Evolutionary conservation across 768 basidiomycete genomes (phyloP).

Genomic region (Melanogaster broomeanus): DNA sequence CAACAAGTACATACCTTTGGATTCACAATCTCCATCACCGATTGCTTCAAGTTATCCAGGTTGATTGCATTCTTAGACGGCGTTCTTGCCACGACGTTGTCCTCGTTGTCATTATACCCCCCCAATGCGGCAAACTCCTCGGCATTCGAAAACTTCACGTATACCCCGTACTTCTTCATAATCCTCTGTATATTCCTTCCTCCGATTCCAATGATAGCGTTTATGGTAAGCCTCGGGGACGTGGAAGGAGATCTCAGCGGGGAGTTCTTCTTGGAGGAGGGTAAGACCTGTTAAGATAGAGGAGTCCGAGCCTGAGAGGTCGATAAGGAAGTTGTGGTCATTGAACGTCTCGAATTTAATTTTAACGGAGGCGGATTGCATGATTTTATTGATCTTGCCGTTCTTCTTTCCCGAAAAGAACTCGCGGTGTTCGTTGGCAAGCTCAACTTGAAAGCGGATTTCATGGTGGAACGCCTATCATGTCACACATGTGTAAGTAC

Average conservation of each 20-base stretch:
- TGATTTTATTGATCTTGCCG: slow-evolving; percentile 99
- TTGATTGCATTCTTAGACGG: slow-evolving; percentile 97
- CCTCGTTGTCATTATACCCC: slow-evolving; percentile 95
- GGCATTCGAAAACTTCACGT: slow-evolving; percentile 98
- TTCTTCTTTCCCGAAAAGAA: slow-evolving; percentile 99
- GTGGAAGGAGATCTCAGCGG: slow-evolving; percentile 97
- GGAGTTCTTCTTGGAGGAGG: slow-evolving; percentile 94
- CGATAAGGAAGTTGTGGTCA: slow-evolving; percentile 93
- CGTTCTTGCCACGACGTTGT: slow-evolving; percentile 97
- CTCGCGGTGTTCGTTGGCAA: slow-evolving; percentile 96
- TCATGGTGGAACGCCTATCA: slow-evolving; percentile 90
- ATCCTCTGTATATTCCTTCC: slow-evolving; percentile 98
- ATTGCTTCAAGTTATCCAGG: slow-evolving; percentile 91
- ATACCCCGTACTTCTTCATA: slow-evolving; percentile 99
- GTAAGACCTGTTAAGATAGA: slow-evolving; percentile 86
- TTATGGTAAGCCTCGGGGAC: slow-evolving; percentile 98
- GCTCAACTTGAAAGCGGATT: slow-evolving; percentile 96
- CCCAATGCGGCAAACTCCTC: slow-evolving; percentile 95
- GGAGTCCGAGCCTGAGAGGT: slow-evolving; percentile 83
- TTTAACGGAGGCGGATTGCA: slow-evolving; percentile 96
- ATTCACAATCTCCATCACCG: slow-evolving; percentile 96
- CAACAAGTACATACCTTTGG: slow-evolving; percentile 67
- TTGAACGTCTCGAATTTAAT: slow-evolving; percentile 99
- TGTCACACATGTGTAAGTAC: neutral
- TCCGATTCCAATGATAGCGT: slow-evolving; percentile 97